A percentile compares a stretch with the other conserved stretches of the same genome.
Evolutionary conservation across 257 asterid genomes (phyloP).

Genomic region (Primulina eburnea): DNA sequence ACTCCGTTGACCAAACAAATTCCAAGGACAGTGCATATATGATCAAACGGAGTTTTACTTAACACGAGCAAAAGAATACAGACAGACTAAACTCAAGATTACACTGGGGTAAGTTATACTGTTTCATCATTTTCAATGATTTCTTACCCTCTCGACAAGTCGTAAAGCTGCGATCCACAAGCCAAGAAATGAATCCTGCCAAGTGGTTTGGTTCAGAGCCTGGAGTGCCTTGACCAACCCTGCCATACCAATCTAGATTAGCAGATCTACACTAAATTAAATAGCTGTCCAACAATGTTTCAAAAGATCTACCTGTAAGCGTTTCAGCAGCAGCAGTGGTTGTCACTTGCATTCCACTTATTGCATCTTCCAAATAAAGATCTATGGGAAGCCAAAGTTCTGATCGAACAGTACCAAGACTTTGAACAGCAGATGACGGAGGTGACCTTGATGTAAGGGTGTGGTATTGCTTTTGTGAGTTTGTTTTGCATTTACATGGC

Average conservation of each 20-base stretch:
- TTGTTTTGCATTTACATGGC: slow-evolving; percentile 75
- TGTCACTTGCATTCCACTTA: slow-evolving; percentile 77
- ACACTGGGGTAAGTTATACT: neutral
- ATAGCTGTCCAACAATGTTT: slow-evolving; percentile 18
- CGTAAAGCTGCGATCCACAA: slow-evolving; percentile 91
- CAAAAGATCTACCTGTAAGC: slow-evolving; percentile 56
- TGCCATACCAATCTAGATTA: slow-evolving; percentile 36
- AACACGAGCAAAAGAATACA: slow-evolving; percentile 19
- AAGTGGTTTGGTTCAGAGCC: slow-evolving; percentile 74
- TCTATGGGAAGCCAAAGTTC: slow-evolving; percentile 94
- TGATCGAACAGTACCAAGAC: slow-evolving; percentile 56
- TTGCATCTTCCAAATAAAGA: slow-evolving; percentile 80
- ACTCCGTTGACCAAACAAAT: slow-evolving; percentile 6
- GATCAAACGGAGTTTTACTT: slow-evolving; percentile 17
- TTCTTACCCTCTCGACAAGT: slow-evolving; percentile 89
- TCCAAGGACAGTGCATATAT: slow-evolving; percentile 18
- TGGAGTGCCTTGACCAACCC: slow-evolving; percentile 88
- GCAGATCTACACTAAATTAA: slow-evolving; percentile 16
- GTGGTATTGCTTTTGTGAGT: slow-evolving; percentile 57
- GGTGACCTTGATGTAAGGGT: slow-evolving; percentile 58
- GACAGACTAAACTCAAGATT: slow-evolving; percentile 16
- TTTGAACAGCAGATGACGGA: slow-evolving; percentile 55
- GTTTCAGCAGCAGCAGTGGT: slow-evolving; percentile 83
- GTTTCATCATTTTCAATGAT: slow-evolving; percentile 21
- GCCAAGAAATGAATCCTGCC: slow-evolving; percentile 97